These are phyloP conservation scores for Fusarium sp. DNA, from an alignment of 2,329 filamentous ascomycete genomes.

Conservation along the genomic window DNA sequence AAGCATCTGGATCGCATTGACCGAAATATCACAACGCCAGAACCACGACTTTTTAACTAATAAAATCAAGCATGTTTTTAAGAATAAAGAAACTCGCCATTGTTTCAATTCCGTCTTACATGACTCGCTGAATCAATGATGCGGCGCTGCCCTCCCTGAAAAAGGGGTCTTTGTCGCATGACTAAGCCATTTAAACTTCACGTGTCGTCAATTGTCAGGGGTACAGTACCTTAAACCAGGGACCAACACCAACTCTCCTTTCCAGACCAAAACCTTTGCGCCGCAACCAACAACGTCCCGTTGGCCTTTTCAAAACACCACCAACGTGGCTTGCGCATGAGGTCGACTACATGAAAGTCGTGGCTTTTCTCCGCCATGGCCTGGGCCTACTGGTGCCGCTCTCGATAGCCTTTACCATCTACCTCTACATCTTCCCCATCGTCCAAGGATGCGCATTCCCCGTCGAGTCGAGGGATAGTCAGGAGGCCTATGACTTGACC, in stretches of 20 bases:
- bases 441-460: constrained; percentile 87
- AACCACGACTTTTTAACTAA: no score
- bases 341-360: constrained; percentile 63
- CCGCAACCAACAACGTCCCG: constrained; percentile 18
- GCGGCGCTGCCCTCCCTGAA: not conserved
- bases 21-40: not conserved
- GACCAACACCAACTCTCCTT: constrained; percentile 22
- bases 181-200: constrained; percentile 39
- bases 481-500: constrained; percentile 51
- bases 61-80: not conserved
- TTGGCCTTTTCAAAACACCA: constrained; percentile 7
- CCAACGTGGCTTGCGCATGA: constrained; percentile 49
- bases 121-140: constrained; percentile 3
- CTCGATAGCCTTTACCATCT: constrained; percentile 76
- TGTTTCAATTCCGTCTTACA: not conserved
- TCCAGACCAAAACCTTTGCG: constrained; percentile 17
- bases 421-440: constrained; percentile 89
- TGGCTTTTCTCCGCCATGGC: constrained; percentile 66
- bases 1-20: not conserved
- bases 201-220: constrained; percentile 29
- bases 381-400: constrained; percentile 68
- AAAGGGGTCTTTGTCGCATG: constrained; percentile 29
- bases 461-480: constrained; percentile 54
- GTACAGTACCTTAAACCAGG: not conserved
- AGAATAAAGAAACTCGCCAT: not conserved